Evolutionary conservation across 2,329 filamentous ascomycete genomes (phyloP), one percentile per base, ranked within the genome.

Genomic region (Ophiostoma sp.): DNA sequence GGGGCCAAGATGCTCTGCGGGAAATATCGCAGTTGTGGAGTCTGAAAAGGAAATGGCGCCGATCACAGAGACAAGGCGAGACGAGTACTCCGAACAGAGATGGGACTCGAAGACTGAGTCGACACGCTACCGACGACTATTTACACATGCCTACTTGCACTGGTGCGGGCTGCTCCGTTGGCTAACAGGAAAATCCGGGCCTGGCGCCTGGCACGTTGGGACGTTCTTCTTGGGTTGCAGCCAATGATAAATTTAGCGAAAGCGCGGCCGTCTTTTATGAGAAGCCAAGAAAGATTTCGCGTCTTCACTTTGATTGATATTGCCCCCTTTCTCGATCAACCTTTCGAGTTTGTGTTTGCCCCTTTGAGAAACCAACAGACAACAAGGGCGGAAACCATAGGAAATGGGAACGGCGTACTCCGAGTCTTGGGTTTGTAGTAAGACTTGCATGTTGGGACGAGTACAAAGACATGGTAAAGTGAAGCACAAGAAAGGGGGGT

Each of bases 161-260:
- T 42, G 36, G 17, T 17, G 15, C 66, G 66, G 66, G 48, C 33
- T 39, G 66, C 66, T 25, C 66, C 66, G 66, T 42, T 69, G 66
- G 45, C 66, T 55, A 57, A 17, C 64, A 68, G 64, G 64, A 33
- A 48, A 66, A 66, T 31, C 59, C 59, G 59, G 59, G 59, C 59
- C 59, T 64, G 59, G 59, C 59, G 59, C 59, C 33, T 39, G n/a
- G 36, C 59, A n/a, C 7, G 33, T 39, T 36, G n/a, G 19, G 19
- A 22, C 17, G 33, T 11, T 12, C 1, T 15, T 39, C 31, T 22
- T 63, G 59, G 59, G 59, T 63, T 15, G 33, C 59, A 64, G 36
- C 59, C 59, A 64, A 42, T 42, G 59, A 39, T 39, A 39, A 42
- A 64, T 64, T 42, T 25, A 64, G 59, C 59, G 33, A 64, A 64